Evolutionary conservation across 2,329 filamentous ascomycete genomes (phyloP).

Genomic region (Colletotrichum australisinense): DNA sequence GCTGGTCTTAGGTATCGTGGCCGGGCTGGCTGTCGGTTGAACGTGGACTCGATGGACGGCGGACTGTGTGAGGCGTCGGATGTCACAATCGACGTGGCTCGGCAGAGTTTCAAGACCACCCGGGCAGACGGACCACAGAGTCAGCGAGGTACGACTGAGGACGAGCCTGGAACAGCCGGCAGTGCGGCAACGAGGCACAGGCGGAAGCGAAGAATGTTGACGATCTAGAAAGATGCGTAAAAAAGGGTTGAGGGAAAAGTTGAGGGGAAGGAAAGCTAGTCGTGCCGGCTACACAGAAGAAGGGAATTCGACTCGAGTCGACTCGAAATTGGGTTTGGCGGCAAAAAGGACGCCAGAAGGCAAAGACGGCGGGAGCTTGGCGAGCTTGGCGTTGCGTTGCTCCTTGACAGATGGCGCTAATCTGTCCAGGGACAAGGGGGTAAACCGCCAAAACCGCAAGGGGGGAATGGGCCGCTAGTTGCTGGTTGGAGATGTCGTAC

Average conservation of each 20-base stretch:
- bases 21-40: neutral
- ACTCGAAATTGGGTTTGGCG: neutral
- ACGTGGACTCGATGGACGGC: neutral
- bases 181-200: neutral
- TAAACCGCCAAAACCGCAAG: neutral
- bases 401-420: neutral
- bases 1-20: neutral
- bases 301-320: neutral
- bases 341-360: neutral
- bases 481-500: neutral
- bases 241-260: neutral
- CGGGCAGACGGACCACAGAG: slow-evolving; percentile 6
- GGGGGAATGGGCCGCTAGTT: neutral
- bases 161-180: neutral
- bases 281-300: neutral
- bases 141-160: neutral
- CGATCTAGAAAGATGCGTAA: neutral
- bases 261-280: neutral
- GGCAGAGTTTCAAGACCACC: slow-evolving; percentile 3
- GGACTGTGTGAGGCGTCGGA: neutral
- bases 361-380: neutral
- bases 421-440: neutral
- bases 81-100: slow-evolving; percentile 5
- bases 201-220: neutral
- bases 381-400: neutral